Base-by-base conservation (phyloP, 1,139 yeast species). In the Sugiyamaella grinbergsii region DNA sequence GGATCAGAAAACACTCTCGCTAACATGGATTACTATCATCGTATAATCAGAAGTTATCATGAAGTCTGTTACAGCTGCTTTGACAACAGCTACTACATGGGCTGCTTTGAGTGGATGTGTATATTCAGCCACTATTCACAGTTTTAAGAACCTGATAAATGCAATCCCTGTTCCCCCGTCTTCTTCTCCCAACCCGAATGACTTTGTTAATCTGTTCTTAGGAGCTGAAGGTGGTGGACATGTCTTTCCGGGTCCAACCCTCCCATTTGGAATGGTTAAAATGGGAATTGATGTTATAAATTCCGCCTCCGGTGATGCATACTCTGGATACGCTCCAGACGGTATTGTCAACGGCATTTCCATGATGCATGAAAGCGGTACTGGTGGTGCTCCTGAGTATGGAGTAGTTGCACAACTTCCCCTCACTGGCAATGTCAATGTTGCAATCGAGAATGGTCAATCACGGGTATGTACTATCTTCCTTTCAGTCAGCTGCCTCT, bases 231-330 rank as follows among this genome's bases (percentile, higher is more conserved):
- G 56, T 28, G 72, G 72, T 4, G 76, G 76, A 1, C 67, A 71
- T 56, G 68, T 66, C 54, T 71, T 72, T 55, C 74, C 75, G 0
- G 76, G 76, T 3, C 60, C 71, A 3, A 54, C 72, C 4, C 53
- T 72, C 22, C 76, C 76, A 1, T 72, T 70, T 60, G 74, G 74
- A 5, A 70, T 72, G 73, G 71, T 68, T 13, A 72, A 71, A 54
- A 58, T 71, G 55, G 76, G 76, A 6, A 63, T 71, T 15, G 76
- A 72, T 55, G 68, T 62, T 1, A 51, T 62, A n/a, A 65, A 59
- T 20, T 36, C 52, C 31, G 13, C 49, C 8, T 23, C 39, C 36
- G 71, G 67, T 11, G 67, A 70, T 51, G 66, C 70, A 10, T 71
- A 67, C 52, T 63, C 72, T 11, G 76, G 75, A 2, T 72, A 67